phyloP scores from a whole-genome alignment of 805 yeast genomes.

The Sungouiozyma ichnusensis region DNA sequence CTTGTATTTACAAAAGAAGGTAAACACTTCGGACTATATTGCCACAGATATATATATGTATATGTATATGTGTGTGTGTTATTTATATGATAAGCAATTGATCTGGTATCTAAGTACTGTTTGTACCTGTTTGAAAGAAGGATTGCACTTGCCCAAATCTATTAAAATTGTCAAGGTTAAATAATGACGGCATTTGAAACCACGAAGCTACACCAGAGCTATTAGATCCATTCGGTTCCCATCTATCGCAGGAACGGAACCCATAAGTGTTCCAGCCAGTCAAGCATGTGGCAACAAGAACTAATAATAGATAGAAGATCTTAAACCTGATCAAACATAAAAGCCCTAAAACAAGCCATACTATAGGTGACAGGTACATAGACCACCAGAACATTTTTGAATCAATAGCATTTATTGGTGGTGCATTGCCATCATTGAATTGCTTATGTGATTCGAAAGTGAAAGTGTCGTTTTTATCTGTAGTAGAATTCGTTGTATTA shows the following conservation, averaged over 20 bases:
- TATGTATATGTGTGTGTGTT: not conserved
- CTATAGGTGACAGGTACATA: slow-evolving; percentile 60
- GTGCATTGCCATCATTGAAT: slow-evolving; percentile 29
- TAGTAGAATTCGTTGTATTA: slow-evolving; percentile 39
- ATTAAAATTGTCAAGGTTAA: slow-evolving; percentile 18
- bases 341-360: slow-evolving; percentile 67
- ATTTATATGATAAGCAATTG: slow-evolving; percentile 1
- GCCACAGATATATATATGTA: not conserved
- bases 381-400: slow-evolving; percentile 81
- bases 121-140: slow-evolving; percentile 15
- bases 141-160: slow-evolving; percentile 19
- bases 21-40: slow-evolving; percentile 18
- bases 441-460: slow-evolving; percentile 28
- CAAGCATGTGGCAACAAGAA: slow-evolving; percentile 56
- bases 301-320: slow-evolving; percentile 53
- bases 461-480: slow-evolving; percentile 13
- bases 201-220: slow-evolving; percentile 12
- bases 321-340: slow-evolving; percentile 72
- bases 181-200: slow-evolving; percentile 24
- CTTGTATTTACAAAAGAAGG: slow-evolving; percentile 90
- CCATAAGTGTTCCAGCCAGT: slow-evolving; percentile 81
- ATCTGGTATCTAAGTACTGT: too few relatives aligned
- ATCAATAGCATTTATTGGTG: slow-evolving; percentile 75
- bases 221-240: slow-evolving; percentile 36
- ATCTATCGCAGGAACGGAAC: slow-evolving; percentile 84